Conservation (phyloP, 768 basidiomycete genomes). For the Naganishia onofrii region DNA sequence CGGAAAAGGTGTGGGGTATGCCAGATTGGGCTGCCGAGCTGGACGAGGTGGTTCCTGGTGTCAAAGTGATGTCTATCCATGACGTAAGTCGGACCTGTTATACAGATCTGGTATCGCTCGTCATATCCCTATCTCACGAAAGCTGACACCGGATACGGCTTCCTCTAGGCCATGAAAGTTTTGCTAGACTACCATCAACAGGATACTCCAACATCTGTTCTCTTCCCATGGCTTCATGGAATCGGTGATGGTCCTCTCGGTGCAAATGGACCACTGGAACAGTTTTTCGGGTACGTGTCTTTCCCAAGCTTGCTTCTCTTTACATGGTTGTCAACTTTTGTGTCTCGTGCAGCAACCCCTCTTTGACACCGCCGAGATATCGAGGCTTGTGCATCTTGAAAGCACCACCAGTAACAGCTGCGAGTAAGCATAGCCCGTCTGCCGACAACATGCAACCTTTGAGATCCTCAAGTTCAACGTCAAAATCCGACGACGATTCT, state of each 20-base stretch:
- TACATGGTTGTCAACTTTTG: background rate
- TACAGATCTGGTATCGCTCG: background rate
- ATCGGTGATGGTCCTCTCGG: constrained; percentile 48
- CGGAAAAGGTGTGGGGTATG: constrained; percentile 30
- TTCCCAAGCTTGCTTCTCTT: background rate
- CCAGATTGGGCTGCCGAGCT: constrained; percentile 24
- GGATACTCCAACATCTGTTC: constrained; percentile 45
- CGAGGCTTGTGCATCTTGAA: constrained; percentile 45
- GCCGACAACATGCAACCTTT: background rate
- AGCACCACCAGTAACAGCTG: constrained; percentile 35
- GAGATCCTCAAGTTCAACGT: background rate
- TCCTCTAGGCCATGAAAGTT: constrained; percentile 32
- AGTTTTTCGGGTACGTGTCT: constrained; percentile 47
- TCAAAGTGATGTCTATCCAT: constrained; percentile 24
- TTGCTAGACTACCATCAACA: constrained; percentile 43
- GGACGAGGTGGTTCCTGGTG: constrained; percentile 24
- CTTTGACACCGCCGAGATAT: constrained; percentile 48
- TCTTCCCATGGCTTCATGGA: constrained; percentile 52
- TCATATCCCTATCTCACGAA: background rate
- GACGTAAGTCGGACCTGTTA: constrained; percentile 19
- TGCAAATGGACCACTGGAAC: constrained; percentile 42
- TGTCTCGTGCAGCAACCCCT: constrained; percentile 37
- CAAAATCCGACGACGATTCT: background rate
- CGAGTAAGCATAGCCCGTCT: background rate
- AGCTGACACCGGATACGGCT: background rate